Percentiles rank a stretch among this genome's conserved stretches.
Evolutionary conservation across 306 rosid genomes (phyloP).

Genomic region (Prosopis cineraria): DNA sequence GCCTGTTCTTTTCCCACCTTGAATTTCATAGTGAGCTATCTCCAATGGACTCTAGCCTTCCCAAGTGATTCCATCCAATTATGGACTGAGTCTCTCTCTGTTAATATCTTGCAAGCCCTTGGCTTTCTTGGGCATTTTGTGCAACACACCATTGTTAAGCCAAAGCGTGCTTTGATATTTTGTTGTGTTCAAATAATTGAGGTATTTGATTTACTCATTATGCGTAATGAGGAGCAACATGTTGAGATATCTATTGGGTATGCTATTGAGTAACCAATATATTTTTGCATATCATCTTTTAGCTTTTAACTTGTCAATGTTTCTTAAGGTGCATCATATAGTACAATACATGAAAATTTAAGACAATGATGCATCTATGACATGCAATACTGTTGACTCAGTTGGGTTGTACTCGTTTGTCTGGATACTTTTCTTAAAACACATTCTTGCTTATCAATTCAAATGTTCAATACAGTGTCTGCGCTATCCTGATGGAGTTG

Average conservation of each 20-base stretch:
- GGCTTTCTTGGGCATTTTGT: neutral
- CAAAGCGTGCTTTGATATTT: neutral
- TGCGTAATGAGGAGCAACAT: neutral
- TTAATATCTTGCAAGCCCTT: neutral
- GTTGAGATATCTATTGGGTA: neutral
- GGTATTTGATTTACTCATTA: neutral
- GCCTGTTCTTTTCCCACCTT: neutral
- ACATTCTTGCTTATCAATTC: neutral
- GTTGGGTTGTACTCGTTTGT: conserved; percentile 16
- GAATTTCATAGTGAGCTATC: neutral
- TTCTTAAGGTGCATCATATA: neutral
- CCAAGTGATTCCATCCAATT: neutral
- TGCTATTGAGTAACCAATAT: neutral
- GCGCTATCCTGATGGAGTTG: conserved; percentile 32
- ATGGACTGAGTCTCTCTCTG: neutral
- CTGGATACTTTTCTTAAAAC: conserved; percentile 20
- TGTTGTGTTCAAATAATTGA: neutral
- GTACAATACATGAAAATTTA: neutral
- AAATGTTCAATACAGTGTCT: conserved; percentile 53
- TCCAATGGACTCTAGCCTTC: neutral
- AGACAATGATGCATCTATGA: neutral
- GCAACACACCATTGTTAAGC: neutral
- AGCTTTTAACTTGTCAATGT: neutral
- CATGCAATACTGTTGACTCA: neutral
- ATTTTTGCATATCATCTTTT: neutral